Evolutionary conservation across 2,329 filamentous ascomycete species (phyloP).

Genomic region (Calonectria fujianensis): DNA sequence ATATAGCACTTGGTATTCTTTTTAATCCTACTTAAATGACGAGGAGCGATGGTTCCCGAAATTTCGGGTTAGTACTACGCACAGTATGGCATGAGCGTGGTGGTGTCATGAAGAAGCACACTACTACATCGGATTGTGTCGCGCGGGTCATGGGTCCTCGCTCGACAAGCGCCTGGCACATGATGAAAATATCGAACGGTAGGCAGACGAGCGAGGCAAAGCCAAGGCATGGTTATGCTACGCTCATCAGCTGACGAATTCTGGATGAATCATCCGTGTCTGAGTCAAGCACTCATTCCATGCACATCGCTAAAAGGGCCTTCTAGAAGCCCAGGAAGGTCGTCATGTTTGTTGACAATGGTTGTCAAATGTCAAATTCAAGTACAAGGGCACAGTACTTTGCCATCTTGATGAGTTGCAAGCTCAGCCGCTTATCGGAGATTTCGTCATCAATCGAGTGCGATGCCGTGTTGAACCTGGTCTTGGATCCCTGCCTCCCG

Average conservation of each 20-base stretch:
- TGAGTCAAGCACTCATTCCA: conserved; percentile 7
- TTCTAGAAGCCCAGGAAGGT: conserved; percentile 19
- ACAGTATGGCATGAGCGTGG: conserved; percentile 15
- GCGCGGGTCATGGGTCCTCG: conserved; percentile 36
- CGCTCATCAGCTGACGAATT: conserved; percentile 27
- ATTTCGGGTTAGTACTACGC: conserved; percentile 4
- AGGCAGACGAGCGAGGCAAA: conserved; percentile 28
- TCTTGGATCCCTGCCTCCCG: conserved; percentile 37
- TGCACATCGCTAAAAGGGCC: not conserved
- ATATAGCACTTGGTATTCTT: not conserved
- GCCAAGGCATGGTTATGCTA: conserved; percentile 12
- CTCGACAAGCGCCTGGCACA: conserved; percentile 39
- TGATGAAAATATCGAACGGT: conserved; percentile 35
- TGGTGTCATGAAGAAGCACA: conserved; percentile 31
- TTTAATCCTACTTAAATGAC: not conserved
- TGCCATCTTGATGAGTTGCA: conserved; percentile 39
- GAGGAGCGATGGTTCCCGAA: not conserved
- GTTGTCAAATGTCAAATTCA: conserved; percentile 12
- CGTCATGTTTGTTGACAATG: not conserved
- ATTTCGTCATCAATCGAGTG: conserved; percentile 52
- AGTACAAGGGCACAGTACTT: conserved; percentile 36
- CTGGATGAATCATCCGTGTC: conserved; percentile 11
- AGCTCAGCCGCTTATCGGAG: conserved; percentile 53
- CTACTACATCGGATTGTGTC: conserved; percentile 6
- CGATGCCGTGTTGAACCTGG: conserved; percentile 38